A percentile compares a stretch with the other conserved stretches of the same genome.
These are phyloP conservation scores for Vitis labrusca DNA, from an alignment of 164 flowering plant species.

Conservation along the genomic window DNA sequence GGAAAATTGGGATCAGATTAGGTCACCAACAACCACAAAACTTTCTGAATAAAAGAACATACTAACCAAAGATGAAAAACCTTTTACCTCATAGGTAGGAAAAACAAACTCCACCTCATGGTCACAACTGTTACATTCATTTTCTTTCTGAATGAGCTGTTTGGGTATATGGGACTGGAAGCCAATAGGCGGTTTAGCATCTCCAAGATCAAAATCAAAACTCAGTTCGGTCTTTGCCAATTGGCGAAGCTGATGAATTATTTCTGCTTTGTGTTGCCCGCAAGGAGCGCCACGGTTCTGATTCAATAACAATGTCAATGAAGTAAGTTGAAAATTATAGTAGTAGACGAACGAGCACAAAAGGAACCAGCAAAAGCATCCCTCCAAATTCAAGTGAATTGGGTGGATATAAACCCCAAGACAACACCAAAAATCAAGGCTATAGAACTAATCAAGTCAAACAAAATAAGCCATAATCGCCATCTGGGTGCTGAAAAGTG, in stretches of 20 bases:
- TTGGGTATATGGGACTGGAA: slow-evolving; percentile 30
- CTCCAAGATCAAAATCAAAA: slow-evolving; percentile 23
- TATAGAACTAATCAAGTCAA: too few species aligned
- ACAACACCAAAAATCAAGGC: too few species aligned
- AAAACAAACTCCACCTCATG: slow-evolving; percentile 16
- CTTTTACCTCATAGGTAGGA: slow-evolving; percentile 32
- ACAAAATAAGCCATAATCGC: too few species aligned
- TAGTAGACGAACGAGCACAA: background rate
- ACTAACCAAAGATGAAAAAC: background rate
- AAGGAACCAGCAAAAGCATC: background rate
- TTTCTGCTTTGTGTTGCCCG: slow-evolving; percentile 74
- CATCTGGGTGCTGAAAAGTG: too few species aligned
- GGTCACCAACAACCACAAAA: too few species aligned
- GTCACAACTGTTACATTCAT: slow-evolving; percentile 11
- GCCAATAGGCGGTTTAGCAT: slow-evolving; percentile 25
- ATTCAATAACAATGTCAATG: slow-evolving; percentile 17
- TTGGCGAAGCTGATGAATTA: slow-evolving; percentile 61
- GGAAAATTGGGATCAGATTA: too few species aligned
- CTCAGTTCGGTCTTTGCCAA: slow-evolving; percentile 47
- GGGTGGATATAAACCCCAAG: too few species aligned
- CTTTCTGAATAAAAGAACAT: too few species aligned
- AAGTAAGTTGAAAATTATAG: slow-evolving; percentile 17
- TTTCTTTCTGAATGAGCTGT: slow-evolving; percentile 14
- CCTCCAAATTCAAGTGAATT: background rate
- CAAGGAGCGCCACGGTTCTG: slow-evolving; percentile 72